These are phyloP conservation scores for Candida multigemmis DNA, from an alignment of 805 yeast species.

Conservation along the genomic window DNA sequence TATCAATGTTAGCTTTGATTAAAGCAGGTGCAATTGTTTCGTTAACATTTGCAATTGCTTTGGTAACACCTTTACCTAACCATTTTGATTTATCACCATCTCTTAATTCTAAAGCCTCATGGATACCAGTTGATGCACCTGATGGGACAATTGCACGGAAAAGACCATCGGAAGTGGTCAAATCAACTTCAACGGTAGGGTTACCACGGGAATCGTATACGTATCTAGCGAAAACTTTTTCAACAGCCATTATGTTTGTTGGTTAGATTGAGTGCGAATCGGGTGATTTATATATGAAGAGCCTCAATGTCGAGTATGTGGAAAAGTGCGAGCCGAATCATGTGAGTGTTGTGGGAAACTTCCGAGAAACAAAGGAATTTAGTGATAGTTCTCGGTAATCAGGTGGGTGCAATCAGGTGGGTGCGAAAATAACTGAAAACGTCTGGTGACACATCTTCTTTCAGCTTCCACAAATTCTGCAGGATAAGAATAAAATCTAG, in stretches of 20 bases:
- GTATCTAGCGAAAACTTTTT: conserved; percentile 87
- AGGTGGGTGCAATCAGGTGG: too few species aligned
- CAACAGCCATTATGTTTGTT: conserved; percentile 56
- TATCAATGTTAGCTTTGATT: conserved; percentile 70
- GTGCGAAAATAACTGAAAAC: too few species aligned
- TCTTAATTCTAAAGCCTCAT: conserved; percentile 97
- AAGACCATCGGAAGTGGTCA: conserved; percentile 84
- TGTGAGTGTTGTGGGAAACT: too few species aligned
- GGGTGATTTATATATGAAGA: too few species aligned
- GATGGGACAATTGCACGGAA: conserved; percentile 99
- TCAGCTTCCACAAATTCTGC: too few species aligned
- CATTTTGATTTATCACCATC: conserved; percentile 96
- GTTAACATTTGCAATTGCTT: conserved; percentile 96
- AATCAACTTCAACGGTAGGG: conserved; percentile 99
- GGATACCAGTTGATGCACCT: conserved; percentile 99
- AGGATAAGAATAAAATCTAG: too few species aligned
- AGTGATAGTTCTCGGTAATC: too few species aligned
- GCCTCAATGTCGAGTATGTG: too few species aligned
- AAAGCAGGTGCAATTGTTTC: conserved; percentile 91
- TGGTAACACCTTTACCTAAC: conserved; percentile 97
- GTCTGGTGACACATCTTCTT: too few species aligned
- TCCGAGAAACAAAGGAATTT: too few species aligned
- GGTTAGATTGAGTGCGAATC: background rate
- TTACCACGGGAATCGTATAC: conserved; percentile 99
- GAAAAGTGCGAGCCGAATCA: too few species aligned